Percentiles rank a stretch among this genome's conserved stretches.
Evolutionary conservation across 495 filamentous ascomycete genomes (phyloP).

Genomic region (Cryomyces antarcticus): DNA sequence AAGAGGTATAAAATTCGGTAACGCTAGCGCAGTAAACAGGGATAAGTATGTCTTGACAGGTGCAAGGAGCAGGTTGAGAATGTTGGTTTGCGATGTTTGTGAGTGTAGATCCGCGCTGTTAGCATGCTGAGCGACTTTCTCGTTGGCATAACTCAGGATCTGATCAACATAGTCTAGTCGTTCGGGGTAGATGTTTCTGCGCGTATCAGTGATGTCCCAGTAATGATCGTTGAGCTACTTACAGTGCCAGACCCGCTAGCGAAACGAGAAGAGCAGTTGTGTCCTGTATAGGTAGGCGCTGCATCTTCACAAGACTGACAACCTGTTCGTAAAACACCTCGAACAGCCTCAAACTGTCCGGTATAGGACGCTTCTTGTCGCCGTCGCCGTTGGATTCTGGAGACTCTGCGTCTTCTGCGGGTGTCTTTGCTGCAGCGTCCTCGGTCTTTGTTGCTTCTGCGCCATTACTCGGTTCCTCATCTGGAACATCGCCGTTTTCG

Average conservation of each 20-base stretch:
- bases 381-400: conserved; percentile 14
- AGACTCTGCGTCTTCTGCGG: conserved; percentile 16
- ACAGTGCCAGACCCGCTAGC: conserved; percentile 72
- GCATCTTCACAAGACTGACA: conserved; percentile 72
- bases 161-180: conserved; percentile 90
- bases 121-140: conserved; percentile 73
- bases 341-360: conserved; percentile 74
- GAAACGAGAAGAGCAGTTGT: conserved; percentile 84
- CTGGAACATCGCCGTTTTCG: conserved; percentile 23
- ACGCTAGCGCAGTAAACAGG: conserved; percentile 76
- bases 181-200: conserved; percentile 73
- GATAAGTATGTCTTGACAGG: conserved; percentile 80
- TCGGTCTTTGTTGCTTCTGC: conserved; percentile 18
- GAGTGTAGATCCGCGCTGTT: conserved; percentile 92
- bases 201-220: conserved; percentile 3
- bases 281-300: conserved; percentile 82
- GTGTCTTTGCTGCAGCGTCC: conserved; percentile 7
- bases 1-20: conserved; percentile 79
- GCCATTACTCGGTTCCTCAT: conserved; percentile 14
- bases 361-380: conserved; percentile 48
- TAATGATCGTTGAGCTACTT: conserved; percentile 7
- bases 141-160: conserved; percentile 68
- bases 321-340: conserved; percentile 97
- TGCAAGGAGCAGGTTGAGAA: conserved; percentile 69
- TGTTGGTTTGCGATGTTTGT: conserved; percentile 62